These are phyloP conservation scores for Exophiala mesophila DNA, from an alignment of 2,329 filamentous ascomycete genomes.

Conservation along the genomic window DNA sequence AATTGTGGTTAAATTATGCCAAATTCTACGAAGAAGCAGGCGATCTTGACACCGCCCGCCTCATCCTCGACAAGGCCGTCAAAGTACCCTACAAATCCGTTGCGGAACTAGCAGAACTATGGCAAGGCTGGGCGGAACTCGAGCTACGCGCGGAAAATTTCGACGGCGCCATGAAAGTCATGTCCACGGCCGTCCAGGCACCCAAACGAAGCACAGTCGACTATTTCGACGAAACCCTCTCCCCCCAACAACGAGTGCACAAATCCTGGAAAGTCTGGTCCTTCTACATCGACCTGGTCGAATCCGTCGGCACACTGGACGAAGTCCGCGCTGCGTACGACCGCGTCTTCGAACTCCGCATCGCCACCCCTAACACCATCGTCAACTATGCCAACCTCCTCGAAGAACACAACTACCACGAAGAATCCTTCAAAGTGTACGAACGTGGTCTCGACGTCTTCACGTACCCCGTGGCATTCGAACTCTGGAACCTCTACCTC, in stretches of 20 bases:
- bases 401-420: conserved; percentile 90
- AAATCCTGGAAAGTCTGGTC: conserved; percentile 99
- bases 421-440: conserved; percentile 97
- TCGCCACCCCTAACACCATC: conserved; percentile 95
- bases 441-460: conserved; percentile 97
- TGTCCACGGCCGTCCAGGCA: conserved; percentile 96
- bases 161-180: conserved; percentile 87
- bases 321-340: conserved; percentile 95
- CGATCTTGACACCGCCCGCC: conserved; percentile 75
- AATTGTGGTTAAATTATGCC: conserved; percentile 93
- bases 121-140: conserved; percentile 99
- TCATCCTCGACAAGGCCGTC: conserved; percentile 96
- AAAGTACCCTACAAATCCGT: conserved; percentile 98
- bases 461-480: conserved; percentile 95
- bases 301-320: conserved; percentile 84
- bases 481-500: conserved; percentile 96
- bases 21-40: conserved; percentile 91
- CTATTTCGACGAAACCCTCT: conserved; percentile 93
- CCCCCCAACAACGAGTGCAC: conserved; percentile 92
- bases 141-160: conserved; percentile 95
- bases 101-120: conserved; percentile 94
- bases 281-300: conserved; percentile 96
- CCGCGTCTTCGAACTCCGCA: conserved; percentile 94
- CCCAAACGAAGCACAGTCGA: conserved; percentile 97
- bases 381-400: conserved; percentile 97